Percentiles rank a stretch among this genome's conserved stretches.
Conservation (phyloP, 1,139 yeast genomes). For the Yamadazyma sp. region DNA sequence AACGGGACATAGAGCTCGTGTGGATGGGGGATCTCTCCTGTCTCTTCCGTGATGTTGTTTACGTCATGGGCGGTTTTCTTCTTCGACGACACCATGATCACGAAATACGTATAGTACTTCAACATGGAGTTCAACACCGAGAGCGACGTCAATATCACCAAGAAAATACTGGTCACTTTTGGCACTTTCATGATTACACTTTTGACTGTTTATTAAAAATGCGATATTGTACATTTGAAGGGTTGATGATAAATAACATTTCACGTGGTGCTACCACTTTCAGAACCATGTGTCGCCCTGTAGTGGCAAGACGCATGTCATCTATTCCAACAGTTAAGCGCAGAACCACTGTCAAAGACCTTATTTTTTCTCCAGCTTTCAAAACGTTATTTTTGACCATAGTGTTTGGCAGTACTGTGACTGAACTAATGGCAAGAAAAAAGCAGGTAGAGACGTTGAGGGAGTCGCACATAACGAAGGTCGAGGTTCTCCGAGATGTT, state of each 20-base stretch:
- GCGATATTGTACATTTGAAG: neutral
- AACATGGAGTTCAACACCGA: constrained; percentile 28
- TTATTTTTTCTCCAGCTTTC: constrained; percentile 32
- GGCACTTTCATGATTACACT: constrained; percentile 32
- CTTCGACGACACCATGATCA: constrained; percentile 31
- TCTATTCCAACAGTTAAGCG: constrained; percentile 7
- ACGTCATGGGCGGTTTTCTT: constrained; percentile 24
- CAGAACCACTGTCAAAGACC: constrained; percentile 21
- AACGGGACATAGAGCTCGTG: constrained; percentile 43
- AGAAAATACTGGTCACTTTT: constrained; percentile 33
- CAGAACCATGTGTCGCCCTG: too few species aligned
- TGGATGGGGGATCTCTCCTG: constrained; percentile 41
- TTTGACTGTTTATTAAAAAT: neutral
- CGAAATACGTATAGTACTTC: constrained; percentile 34
- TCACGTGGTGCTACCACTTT: too few species aligned
- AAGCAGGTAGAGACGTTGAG: constrained; percentile 33
- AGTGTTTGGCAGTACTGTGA: constrained; percentile 40
- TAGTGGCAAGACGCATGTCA: constrained; percentile 4
- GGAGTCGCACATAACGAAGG: constrained; percentile 31
- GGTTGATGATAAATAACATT: neutral
- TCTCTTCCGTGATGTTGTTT: constrained; percentile 30
- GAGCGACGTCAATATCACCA: constrained; percentile 32
- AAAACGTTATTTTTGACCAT: constrained; percentile 40
- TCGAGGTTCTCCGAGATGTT: constrained; percentile 32
- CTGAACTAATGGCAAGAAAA: constrained; percentile 37